Evolutionary conservation across 2,329 filamentous ascomycete species (phyloP).

Genomic region (Biscogniauxia sp.): DNA sequence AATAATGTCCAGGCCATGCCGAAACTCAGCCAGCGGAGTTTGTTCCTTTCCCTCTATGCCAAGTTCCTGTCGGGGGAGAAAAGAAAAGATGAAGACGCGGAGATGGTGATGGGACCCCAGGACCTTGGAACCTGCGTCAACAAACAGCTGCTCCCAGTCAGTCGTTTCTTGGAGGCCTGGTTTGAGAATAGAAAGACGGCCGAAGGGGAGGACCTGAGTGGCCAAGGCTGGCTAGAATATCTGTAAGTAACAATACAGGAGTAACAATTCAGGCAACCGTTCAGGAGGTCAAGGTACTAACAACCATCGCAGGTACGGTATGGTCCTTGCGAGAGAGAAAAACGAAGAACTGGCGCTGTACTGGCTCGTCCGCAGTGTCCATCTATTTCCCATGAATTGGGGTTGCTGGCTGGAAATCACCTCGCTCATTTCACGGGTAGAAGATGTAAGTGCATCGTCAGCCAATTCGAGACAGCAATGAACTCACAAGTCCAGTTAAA

Average conservation of each 20-base stretch:
- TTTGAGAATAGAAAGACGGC: slow-evolving; percentile 64
- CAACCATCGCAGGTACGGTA: slow-evolving; percentile 62
- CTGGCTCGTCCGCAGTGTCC: slow-evolving; percentile 85
- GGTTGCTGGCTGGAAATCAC: slow-evolving; percentile 94
- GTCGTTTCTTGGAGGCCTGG: slow-evolving; percentile 75
- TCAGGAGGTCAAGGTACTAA: slow-evolving; percentile 10
- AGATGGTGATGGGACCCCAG: slow-evolving; percentile 93
- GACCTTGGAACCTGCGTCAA: slow-evolving; percentile 84
- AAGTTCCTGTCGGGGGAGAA: slow-evolving; percentile 94
- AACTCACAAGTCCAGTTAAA: slow-evolving; percentile 57
- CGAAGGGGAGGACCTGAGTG: slow-evolving; percentile 57
- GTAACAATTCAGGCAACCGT: too few relatives aligned
- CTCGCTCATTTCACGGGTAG: slow-evolving; percentile 71
- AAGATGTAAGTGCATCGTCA: slow-evolving; percentile 62
- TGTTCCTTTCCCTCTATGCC: slow-evolving; percentile 90
- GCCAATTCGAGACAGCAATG: neutral
- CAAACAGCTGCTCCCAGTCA: slow-evolving; percentile 76
- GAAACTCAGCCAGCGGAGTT: slow-evolving; percentile 78
- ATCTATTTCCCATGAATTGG: slow-evolving; percentile 94
- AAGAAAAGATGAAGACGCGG: slow-evolving; percentile 90
- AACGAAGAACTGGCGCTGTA: slow-evolving; percentile 82
- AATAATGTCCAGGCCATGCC: slow-evolving; percentile 40
- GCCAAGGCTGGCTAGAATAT: slow-evolving; percentile 93
- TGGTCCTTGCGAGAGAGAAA: slow-evolving; percentile 86
- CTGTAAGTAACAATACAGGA: slow-evolving; percentile 46